Evolutionary conservation across 164 flowering plant species (phyloP).

Genomic region (Protea cynaroides): DNA sequence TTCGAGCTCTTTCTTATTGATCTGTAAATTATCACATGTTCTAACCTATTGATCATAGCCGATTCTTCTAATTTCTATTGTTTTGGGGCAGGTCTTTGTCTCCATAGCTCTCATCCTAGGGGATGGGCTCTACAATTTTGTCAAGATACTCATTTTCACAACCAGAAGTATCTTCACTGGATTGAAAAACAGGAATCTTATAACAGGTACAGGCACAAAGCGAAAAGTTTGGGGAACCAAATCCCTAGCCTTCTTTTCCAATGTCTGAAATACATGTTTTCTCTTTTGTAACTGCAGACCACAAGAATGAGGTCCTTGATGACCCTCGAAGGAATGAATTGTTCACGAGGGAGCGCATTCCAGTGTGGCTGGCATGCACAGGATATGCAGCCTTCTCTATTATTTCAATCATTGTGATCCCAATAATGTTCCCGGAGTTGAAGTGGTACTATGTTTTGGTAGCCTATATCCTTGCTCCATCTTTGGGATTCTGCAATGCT

Average conservation of each 20-base stretch:
- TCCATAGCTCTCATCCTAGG: slow-evolving; percentile 80
- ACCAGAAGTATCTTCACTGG: slow-evolving; percentile 26
- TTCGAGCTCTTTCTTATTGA: neutral
- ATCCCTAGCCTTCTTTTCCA: too few relatives aligned
- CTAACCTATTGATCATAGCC: neutral
- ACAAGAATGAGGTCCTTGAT: slow-evolving; percentile 24
- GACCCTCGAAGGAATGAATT: slow-evolving; percentile 50
- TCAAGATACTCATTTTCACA: slow-evolving; percentile 46
- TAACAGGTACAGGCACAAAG: slow-evolving; percentile 28
- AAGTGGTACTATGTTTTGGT: slow-evolving; percentile 78
- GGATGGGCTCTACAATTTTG: slow-evolving; percentile 83
- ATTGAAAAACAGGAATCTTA: slow-evolving; percentile 21
- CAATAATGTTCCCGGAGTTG: slow-evolving; percentile 71
- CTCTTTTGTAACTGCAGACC: slow-evolving; percentile 28
- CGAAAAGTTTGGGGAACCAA: too few relatives aligned
- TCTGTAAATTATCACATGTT: neutral
- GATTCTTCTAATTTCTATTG: neutral
- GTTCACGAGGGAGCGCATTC: slow-evolving; percentile 65
- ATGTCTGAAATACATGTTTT: neutral
- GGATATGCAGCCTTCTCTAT: slow-evolving; percentile 57
- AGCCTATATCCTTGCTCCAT: slow-evolving; percentile 78
- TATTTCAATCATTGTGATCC: slow-evolving; percentile 64
- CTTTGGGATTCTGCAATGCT: slow-evolving; percentile 88
- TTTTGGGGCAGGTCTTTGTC: slow-evolving; percentile 59
- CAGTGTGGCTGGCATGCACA: slow-evolving; percentile 54